Percentiles rank a stretch among this genome's conserved stretches.
phyloP scores from a whole-genome alignment of 768 basidiomycete species.

The Tulasnella sp. region DNA sequence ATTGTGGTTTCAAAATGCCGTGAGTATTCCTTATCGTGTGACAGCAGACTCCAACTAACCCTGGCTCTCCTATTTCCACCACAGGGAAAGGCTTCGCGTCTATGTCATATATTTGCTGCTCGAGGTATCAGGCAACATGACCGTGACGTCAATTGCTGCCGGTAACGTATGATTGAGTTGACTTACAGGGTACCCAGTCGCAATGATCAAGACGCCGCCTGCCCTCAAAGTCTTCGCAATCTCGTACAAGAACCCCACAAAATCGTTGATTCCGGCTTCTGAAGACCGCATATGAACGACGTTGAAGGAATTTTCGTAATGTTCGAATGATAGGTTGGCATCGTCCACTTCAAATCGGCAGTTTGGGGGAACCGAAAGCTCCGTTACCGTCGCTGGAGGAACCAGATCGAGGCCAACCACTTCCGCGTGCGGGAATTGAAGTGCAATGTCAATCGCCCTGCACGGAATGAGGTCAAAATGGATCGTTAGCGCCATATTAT shows the following conservation, averaged over 20 bases:
- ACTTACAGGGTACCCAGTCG: constrained; percentile 31
- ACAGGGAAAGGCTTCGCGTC: constrained; percentile 31
- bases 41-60: background rate
- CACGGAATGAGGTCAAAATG: background rate
- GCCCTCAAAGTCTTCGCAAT: constrained; percentile 32
- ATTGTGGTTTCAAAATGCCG: background rate
- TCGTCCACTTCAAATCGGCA: constrained; percentile 34
- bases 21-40: background rate
- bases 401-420: constrained; percentile 36
- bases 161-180: background rate
- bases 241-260: constrained; percentile 36
- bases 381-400: background rate
- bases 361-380: background rate
- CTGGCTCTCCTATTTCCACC: constrained; percentile 18
- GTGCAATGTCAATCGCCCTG: constrained; percentile 35
- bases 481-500: background rate
- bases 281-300: constrained; percentile 35
- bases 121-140: background rate
- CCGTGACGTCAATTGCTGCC: background rate
- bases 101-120: constrained; percentile 22
- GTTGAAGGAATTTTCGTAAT: constrained; percentile 34
- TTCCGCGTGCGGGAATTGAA: constrained; percentile 35
- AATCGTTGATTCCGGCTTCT: constrained; percentile 29
- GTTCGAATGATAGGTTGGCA: constrained; percentile 30
- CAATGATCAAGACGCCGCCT: constrained; percentile 32